phyloP scores from a whole-genome alignment of 495 filamentous ascomycete genomes.

The Saxophila tyrrhenica region DNA sequence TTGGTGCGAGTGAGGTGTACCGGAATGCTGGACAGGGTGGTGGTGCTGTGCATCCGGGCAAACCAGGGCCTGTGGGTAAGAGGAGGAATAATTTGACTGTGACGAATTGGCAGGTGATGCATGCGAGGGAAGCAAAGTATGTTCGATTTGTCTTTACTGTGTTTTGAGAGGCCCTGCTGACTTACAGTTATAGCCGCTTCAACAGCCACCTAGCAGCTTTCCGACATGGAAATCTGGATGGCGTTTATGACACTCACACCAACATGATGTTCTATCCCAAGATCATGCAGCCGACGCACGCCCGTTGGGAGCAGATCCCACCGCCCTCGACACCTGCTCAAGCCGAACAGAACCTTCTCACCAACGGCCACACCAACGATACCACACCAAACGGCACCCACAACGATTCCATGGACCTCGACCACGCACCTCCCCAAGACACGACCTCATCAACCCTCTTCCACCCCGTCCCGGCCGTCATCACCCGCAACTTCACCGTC shows the following conservation, averaged over 20 bases:
- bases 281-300: constrained; percentile 83
- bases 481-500: constrained; percentile 65
- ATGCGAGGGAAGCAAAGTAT: constrained; percentile 80
- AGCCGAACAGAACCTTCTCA: constrained; percentile 38
- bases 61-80: constrained; percentile 60
- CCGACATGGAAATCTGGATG: constrained; percentile 56
- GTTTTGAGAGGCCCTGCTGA: constrained; percentile 22
- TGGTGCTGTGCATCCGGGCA: constrained; percentile 64
- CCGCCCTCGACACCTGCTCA: constrained; percentile 21
- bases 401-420: constrained; percentile 5
- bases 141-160: constrained; percentile 20
- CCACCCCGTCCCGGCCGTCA: constrained; percentile 48
- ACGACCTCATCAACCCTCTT: constrained; percentile 36
- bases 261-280: constrained; percentile 78
- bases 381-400: constrained; percentile 18
- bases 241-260: constrained; percentile 87
- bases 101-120: constrained; percentile 95
- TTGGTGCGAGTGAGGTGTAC: constrained; percentile 90
- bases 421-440: not conserved
- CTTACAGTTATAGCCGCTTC: constrained; percentile 51
- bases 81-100: constrained; percentile 80
- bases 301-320: constrained; percentile 53
- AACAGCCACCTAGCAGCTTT: constrained; percentile 55
- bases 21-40: constrained; percentile 51
- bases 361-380: constrained; percentile 13